Base-by-base conservation (phyloP, 352 stramenopile genomes). In the Globisporangium canariense region DNA sequence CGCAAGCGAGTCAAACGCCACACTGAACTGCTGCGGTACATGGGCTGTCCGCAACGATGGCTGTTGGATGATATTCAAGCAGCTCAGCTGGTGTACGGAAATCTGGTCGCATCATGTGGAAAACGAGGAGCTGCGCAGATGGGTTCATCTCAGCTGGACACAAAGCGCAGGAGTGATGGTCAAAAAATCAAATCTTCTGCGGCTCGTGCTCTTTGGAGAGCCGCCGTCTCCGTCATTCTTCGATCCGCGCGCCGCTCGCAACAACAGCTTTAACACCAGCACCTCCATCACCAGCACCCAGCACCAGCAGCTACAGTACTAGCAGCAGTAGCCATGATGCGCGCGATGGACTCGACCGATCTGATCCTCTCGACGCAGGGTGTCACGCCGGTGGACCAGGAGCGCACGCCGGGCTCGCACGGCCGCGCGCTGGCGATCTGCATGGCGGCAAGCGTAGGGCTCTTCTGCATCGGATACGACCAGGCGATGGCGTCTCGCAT, bases 291-390 rank as follows among this genome's bases (percentile, higher is more conserved):
- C 16, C 51, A 45, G 18, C 51, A n/a, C 13, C 4, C 18, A 16
- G 11, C 43, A 49, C 8, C 51, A 28, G 30, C 50, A 57, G 50
- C 16, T 41, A 11, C 34, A 47, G 2, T 14, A 5, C 2, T 20
- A 50, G 22, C 34, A 50, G 28, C 22, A 40, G 10, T 11, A 30
- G 38, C 14, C 8, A 62, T 62, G 56, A 62, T 58, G 59, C 59
- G 59, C 2, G 34, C 38, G 18, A 65, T 65, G 59, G 59, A 65
- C 59, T 65, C 59, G 18, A 65, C 49, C 34, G 59, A 65, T 38
- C 32, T 58, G 14, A 59, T 65, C 34, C 59, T 65, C n/a, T 55
- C 59, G 36, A 58, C 59, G 36, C 47, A 45, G 16, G 56, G 59
- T 18, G 10, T 34, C 14, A 16, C 7, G 0, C 11, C 38, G n/a